A percentile compares a stretch with the other conserved stretches of the same genome.
Conservation (phyloP, 2,329 filamentous ascomycete species). For the Phoma sp. region DNA sequence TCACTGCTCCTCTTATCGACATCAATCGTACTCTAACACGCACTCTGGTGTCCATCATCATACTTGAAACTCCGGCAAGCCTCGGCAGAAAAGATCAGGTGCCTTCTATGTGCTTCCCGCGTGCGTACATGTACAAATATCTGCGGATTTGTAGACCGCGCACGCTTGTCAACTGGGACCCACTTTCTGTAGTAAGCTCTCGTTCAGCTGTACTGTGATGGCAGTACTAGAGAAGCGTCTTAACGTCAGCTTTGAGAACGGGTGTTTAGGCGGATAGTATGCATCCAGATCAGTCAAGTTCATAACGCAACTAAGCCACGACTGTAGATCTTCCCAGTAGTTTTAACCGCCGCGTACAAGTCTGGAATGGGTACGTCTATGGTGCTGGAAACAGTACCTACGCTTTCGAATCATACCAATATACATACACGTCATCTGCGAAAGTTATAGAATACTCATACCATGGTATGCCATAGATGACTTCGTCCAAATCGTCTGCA, state of each 20-base stretch:
- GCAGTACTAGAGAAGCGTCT: neutral
- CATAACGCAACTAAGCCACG: neutral
- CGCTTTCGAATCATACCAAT: slow-evolving; percentile 50
- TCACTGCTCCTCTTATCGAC: slow-evolving; percentile 5
- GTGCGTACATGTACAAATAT: neutral
- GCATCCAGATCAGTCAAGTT: neutral
- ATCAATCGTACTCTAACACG: no score
- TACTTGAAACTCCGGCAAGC: slow-evolving; percentile 6
- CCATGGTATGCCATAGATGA: slow-evolving; percentile 49
- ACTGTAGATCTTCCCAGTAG: neutral
- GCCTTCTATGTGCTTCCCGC: neutral
- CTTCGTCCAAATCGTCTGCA: slow-evolving; percentile 54
- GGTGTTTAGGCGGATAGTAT: neutral
- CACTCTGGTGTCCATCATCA: neutral
- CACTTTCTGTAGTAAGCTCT: neutral
- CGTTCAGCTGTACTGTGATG: neutral
- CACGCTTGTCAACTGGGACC: no score
- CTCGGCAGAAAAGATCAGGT: slow-evolving; percentile 1
- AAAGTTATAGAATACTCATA: slow-evolving; percentile 45
- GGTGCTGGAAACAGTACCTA: slow-evolving; percentile 40
- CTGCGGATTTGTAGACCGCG: no score
- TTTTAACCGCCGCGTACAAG: neutral
- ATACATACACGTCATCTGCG: slow-evolving; percentile 41
- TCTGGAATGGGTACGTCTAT: neutral
- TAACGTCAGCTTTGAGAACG: neutral